Base-by-base conservation (phyloP, 108 stramenopile species). In the Nitzschia putrida region DNA sequence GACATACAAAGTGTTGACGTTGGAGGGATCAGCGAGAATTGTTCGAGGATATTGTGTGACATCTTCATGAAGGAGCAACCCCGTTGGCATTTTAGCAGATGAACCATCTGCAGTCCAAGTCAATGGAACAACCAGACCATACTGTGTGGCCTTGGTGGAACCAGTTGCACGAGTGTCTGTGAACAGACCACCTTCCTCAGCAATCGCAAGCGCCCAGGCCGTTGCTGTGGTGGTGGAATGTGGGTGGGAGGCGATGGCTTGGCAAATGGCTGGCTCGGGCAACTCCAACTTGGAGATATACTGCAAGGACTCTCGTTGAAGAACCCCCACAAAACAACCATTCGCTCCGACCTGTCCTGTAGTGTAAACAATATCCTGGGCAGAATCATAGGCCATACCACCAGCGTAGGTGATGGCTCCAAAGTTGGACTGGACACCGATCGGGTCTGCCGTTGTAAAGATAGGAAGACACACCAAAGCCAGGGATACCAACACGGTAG, bases 321-420 rank as follows among this genome's bases (percentile, higher is more conserved):
- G 22, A 26, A 67, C 51, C 13, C 74, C 67, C n/a, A 69, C 61
- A 23, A 68, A 76, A 43, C 74, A 76, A 11, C 22, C 45, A 26
- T 68, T 49, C 23, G 67, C 18, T n/a, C 74, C 66, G 13, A 76
- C 61, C 53, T 76, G 74, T 21, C 74, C 74, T 11, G 74, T 76
- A 0, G 69, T 49, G 43, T 68, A 76, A 7, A 67, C 12, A 25
- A 68, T 44, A 18, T 55, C 54, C 16, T 69, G 57, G 0, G 11
- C 11, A 20, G 73, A 23, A n/a, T 66, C 66, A 42, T 50, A 64
- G 13, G 37, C 52, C 68, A 76, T 69, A 2, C 67, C 74, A 21
- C 74, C 67, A 8, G 74, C 74, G 54, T 47, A 76, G 9, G 74
- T 51, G 40, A 49, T 39, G 61, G 40, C 67, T 50, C 74, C 74